Conservation (phyloP, 176 grass and related monocot genomes). For the Cocos nucifera region DNA sequence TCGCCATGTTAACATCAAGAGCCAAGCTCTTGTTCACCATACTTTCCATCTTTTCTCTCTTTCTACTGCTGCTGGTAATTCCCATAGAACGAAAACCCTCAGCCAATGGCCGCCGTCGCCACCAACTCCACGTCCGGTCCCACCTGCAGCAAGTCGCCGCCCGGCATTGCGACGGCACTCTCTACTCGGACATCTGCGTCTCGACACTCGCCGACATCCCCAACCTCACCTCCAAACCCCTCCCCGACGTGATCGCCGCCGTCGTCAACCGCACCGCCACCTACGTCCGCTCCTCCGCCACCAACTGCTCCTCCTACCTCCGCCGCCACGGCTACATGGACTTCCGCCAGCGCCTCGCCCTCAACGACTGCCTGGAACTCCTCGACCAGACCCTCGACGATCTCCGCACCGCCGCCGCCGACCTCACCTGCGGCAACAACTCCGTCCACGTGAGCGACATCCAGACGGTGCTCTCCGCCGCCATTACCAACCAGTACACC, state of each 20-base stretch:
- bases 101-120: background rate
- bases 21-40: too few species aligned
- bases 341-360: conserved; percentile 28
- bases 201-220: conserved; percentile 53
- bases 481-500: conserved; percentile 84
- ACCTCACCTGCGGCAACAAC: conserved; percentile 12
- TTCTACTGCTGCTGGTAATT: too few species aligned
- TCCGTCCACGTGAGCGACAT: conserved; percentile 27
- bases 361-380: conserved; percentile 63
- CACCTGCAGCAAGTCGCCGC: conserved; percentile 6
- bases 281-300: conserved; percentile 21
- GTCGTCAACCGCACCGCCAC: conserved; percentile 36
- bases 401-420: conserved; percentile 22
- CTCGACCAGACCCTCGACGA: conserved; percentile 58
- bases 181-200: conserved; percentile 54
- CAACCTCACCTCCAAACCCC: conserved; percentile 41
- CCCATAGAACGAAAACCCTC: background rate
- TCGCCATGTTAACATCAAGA: too few species aligned
- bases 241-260: conserved; percentile 46
- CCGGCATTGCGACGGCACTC: conserved; percentile 59
- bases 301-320: conserved; percentile 55
- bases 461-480: conserved; percentile 60
- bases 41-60: too few species aligned
- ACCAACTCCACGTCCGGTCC: conserved; percentile 7
- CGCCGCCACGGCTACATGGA: conserved; percentile 3